Base-by-base conservation (phyloP, 345 rosid genomes). In the Lenwebbia sp. region DNA sequence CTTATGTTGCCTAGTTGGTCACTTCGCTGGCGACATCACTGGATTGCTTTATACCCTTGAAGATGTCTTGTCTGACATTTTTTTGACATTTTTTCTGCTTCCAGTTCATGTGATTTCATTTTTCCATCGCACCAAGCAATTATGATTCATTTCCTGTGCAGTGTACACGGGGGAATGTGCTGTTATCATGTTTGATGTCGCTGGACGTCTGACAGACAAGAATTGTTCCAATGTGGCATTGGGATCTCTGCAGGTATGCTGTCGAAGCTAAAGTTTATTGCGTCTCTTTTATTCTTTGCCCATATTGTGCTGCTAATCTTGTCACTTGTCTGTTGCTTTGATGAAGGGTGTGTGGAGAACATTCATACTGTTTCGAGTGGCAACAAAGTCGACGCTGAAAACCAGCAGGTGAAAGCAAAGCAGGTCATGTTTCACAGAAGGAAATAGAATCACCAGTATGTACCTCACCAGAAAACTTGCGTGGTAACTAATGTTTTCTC, bases 161-260 rank as follows among this genome's bases (percentile, higher is more conserved):
- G 99, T 89, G 96, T 97, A 88, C 99, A 96, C 87, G 98, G 98
- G 13, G 54, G 97, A 97, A 52, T 95, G 93, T 89, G 98, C 99
- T 1, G 92, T 96, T 12, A 95, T 96, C 25, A 97, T 97, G 98
- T 96, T 97, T 84, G 99, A 97, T 65, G 99, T 97, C 58, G 95
- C 99, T 50, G 99, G 99, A 8, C 90, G 98, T 50, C 90, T 94
- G 90, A 97, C 99, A 13, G 94, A 95, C 91, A 94, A 97, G 93
- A 97, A 95, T 60, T 89, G 98, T 96, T 47, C 95, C 98, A 6
- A 96, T 98, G 62, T 97, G 99, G 99, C 99, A 97, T 58, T 92
- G 99, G 55, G 98, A 97, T 90, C 99, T 97, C 1, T 95, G 98
- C 94, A 86, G 99, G 96, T 95, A 13, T 14, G 2, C 19, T 58